A percentile compares a stretch with the other conserved stretches of the same genome.
Conservation (phyloP, 306 rosid species). For the Gillenia trifoliata region DNA sequence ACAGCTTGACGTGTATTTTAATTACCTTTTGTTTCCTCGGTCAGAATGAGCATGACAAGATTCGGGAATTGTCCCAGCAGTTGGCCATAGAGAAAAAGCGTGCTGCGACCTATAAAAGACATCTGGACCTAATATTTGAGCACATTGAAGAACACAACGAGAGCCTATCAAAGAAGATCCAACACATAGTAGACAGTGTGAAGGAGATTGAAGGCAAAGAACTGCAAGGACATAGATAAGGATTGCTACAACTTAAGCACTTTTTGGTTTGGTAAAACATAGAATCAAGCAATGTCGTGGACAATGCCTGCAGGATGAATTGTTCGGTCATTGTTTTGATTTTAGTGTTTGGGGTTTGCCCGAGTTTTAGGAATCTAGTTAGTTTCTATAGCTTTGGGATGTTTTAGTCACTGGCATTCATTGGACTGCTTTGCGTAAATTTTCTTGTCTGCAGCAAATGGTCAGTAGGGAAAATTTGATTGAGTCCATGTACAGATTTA, state of each 20-base stretch:
- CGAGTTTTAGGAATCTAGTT: conserved; percentile 32
- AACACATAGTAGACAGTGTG: conserved; percentile 79
- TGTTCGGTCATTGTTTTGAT: conserved; percentile 12
- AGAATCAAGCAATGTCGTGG: conserved; percentile 15
- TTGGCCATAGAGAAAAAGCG: conserved; percentile 82
- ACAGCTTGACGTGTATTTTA: not conserved
- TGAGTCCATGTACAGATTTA: conserved; percentile 12
- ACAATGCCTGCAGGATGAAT: conserved; percentile 26
- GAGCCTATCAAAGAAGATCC: conserved; percentile 79
- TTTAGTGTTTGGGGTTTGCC: conserved; percentile 25
- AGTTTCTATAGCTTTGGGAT: conserved; percentile 31
- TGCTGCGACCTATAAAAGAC: conserved; percentile 84
- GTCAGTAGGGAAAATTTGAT: conserved; percentile 2
- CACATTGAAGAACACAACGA: conserved; percentile 86
- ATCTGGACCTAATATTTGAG: conserved; percentile 82
- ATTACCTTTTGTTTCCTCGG: conserved; percentile 15
- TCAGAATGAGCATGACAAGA: conserved; percentile 85
- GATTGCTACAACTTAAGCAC: conserved; percentile 17
- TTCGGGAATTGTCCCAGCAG: conserved; percentile 84
- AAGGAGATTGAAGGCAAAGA: conserved; percentile 73
- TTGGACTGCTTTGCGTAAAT: conserved; percentile 15
- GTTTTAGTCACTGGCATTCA: conserved; percentile 41
- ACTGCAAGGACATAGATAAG: conserved; percentile 46
- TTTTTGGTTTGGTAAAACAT: conserved; percentile 12
- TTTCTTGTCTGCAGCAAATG: conserved; percentile 2